A percentile compares a stretch with the other conserved stretches of the same genome.
Evolutionary conservation across 345 rosid species (phyloP).

Genomic region (Populus simonii): DNA sequence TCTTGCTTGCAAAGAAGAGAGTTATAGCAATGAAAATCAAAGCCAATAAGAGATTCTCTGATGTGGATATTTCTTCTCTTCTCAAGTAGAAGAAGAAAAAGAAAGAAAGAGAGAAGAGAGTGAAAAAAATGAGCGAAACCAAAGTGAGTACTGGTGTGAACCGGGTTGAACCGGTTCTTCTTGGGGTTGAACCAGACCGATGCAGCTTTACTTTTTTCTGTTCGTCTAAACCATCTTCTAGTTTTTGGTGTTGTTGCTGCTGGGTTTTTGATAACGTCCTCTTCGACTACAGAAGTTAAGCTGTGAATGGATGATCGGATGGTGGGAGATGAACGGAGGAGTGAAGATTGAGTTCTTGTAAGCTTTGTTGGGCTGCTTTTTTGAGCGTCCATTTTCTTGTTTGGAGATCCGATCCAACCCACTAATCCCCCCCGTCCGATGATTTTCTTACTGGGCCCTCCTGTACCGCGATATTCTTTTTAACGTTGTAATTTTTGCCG

Average conservation of each 20-base stretch:
- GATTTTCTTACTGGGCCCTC: conserved; percentile 18
- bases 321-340: conserved; percentile 80
- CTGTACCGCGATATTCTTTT: conserved; percentile 56
- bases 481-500: conserved; percentile 24
- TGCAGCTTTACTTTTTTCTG: conserved; percentile 33
- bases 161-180: conserved; percentile 48
- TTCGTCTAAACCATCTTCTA: conserved; percentile 18
- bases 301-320: conserved; percentile 87
- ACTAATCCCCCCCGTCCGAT: conserved; percentile 16
- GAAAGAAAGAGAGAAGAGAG: conserved; percentile 44
- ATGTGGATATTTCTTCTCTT: conserved; percentile 57
- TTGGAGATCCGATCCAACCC: conserved; percentile 1
- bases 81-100: conserved; percentile 49
- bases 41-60: conserved; percentile 74
- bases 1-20: conserved; percentile 73
- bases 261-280: conserved; percentile 38
- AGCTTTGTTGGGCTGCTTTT: conserved; percentile 63
- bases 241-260: conserved; percentile 7
- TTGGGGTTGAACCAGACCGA: conserved; percentile 43
- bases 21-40: conserved; percentile 70
- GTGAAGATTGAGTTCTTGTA: conserved; percentile 74
- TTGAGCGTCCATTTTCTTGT: conserved; percentile 52
- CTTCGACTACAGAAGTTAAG: conserved; percentile 60
- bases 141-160: conserved; percentile 49
- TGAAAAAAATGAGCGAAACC: conserved; percentile 52